A percentile compares a stretch with the other conserved stretches of the same genome.
phyloP scores from a whole-genome alignment of 2,329 filamentous ascomycete species.

The Paecilomyces fulvus region DNA sequence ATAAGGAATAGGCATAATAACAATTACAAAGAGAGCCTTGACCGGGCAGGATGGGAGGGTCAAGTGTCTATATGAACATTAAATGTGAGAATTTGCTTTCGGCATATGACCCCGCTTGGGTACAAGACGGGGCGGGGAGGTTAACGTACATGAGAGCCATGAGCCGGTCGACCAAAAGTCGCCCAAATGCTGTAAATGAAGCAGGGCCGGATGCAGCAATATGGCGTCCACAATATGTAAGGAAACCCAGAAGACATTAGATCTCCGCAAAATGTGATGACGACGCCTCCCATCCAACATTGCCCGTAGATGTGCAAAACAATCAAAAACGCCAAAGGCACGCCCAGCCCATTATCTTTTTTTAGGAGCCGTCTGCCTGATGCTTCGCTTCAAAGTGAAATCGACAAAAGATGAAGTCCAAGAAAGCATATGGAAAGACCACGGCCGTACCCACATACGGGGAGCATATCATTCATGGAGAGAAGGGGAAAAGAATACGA shows the following conservation, averaged over 20 bases:
- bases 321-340: constrained; percentile 29
- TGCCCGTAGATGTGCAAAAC: constrained; percentile 13
- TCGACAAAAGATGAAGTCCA: constrained; percentile 16
- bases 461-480: constrained; percentile 20
- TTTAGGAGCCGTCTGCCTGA: constrained; percentile 24
- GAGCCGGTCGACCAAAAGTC: constrained; percentile 22
- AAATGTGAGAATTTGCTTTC: constrained; percentile 40
- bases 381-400: constrained; percentile 20
- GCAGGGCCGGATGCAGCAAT: constrained; percentile 29
- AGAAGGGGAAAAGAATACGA: constrained; percentile 15
- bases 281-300: constrained; percentile 21
- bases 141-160: constrained; percentile 44
- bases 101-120: constrained; percentile 33
- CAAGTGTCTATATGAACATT: constrained; percentile 34
- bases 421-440: constrained; percentile 14
- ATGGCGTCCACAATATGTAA: constrained; percentile 18
- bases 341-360: constrained; percentile 21
- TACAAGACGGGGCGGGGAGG: constrained; percentile 38
- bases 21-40: constrained; percentile 26
- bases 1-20: constrained; percentile 15
- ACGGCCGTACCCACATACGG: constrained; percentile 17
- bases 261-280: constrained; percentile 25
- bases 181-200: constrained; percentile 28
- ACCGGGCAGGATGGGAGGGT: constrained; percentile 19
- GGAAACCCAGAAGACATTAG: constrained; percentile 22